Conservation (phyloP, 129 eudicot species). For the Centaurea solstitialis region DNA sequence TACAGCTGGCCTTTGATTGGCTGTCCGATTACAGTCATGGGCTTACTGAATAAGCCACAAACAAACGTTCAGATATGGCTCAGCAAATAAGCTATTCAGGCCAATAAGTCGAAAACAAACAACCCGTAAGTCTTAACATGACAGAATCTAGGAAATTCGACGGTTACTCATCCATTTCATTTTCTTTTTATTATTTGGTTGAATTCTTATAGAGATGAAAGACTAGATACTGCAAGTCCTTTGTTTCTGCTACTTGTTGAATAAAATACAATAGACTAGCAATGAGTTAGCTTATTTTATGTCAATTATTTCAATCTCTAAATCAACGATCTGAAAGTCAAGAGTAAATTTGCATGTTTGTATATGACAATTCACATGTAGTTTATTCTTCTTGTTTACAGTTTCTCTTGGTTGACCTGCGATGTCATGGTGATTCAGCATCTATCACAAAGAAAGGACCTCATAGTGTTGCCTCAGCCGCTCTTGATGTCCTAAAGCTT, state of each 20-base stretch:
- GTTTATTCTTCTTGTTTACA: constrained; percentile 30
- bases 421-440: constrained; percentile 97
- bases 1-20: not conserved
- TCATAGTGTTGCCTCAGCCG: constrained; percentile 81
- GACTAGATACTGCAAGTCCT: not conserved
- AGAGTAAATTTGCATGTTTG: not conserved
- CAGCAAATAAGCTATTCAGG: not conserved
- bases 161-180: not conserved
- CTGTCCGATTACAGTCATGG: not conserved
- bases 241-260: not conserved
- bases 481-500: constrained; percentile 89
- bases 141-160: not conserved
- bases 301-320: not conserved
- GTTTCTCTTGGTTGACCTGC: constrained; percentile 94
- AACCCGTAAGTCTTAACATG: not conserved
- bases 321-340: not conserved
- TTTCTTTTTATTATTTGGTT: not conserved
- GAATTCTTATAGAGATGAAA: not conserved
- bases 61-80: not conserved
- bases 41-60: not conserved
- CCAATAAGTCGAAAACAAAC: not conserved
- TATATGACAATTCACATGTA: constrained; percentile 22
- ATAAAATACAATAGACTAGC: not conserved
- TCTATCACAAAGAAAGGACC: constrained; percentile 67
- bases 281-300: not conserved